Evolutionary conservation across 1,284 basidiomycete species (phyloP).

Genomic region (Ceratobasidium sp.): DNA sequence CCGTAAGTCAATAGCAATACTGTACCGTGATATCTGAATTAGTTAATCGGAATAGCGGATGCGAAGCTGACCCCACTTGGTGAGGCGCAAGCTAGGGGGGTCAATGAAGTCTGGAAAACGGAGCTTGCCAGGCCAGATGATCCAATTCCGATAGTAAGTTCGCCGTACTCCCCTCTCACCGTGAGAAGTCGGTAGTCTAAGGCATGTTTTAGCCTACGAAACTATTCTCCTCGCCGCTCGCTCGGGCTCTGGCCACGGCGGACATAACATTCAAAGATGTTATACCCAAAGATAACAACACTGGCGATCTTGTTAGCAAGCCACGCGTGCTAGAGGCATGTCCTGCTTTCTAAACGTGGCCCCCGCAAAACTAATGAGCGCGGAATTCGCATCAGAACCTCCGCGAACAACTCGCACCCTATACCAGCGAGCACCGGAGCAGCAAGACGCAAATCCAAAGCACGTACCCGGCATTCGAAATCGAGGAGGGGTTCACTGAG

Average conservation of each 20-base stretch:
- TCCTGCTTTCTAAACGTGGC: conserved; percentile 19
- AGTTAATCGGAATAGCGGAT: conserved; percentile 9
- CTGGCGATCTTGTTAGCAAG: conserved; percentile 47
- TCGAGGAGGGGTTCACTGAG: conserved; percentile 75
- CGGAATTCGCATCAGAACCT: conserved; percentile 58
- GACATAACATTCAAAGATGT: conserved; percentile 65
- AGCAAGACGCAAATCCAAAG: conserved; percentile 61
- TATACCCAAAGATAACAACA: conserved; percentile 41
- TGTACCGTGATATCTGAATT: background rate
- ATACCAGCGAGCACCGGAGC: conserved; percentile 76
- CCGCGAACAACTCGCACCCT: conserved; percentile 71
- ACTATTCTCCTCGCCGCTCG: conserved; percentile 75
- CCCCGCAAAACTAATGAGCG: background rate
- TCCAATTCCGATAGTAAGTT: conserved; percentile 57
- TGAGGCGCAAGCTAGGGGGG: conserved; percentile 47
- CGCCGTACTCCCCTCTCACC: background rate
- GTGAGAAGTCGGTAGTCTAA: background rate
- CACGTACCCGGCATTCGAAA: conserved; percentile 65
- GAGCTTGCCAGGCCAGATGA: conserved; percentile 55
- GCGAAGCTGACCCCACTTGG: conserved; percentile 24
- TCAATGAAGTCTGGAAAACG: conserved; percentile 63
- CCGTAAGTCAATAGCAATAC: conserved; percentile 57
- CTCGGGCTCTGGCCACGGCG: conserved; percentile 73
- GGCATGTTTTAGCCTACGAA: conserved; percentile 56
- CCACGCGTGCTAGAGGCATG: conserved; percentile 62